phyloP scores from a whole-genome alignment of 306 rosid genomes.

The Rubus parviflorus region DNA sequence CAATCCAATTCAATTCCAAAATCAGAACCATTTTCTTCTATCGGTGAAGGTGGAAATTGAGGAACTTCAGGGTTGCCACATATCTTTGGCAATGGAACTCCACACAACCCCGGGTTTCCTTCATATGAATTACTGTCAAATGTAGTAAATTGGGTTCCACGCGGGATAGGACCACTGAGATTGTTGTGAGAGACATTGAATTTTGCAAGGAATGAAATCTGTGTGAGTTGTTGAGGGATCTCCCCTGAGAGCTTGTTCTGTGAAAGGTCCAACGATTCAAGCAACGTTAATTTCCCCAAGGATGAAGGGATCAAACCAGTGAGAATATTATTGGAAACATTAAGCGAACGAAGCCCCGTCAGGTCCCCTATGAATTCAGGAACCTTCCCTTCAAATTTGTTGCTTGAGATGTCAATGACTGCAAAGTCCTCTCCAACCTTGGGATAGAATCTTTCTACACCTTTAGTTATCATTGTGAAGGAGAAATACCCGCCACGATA shows the following conservation, averaged over 20 bases:
- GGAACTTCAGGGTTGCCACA: not conserved
- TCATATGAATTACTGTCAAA: conserved; percentile 1
- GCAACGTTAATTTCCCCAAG: not conserved
- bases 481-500: not conserved
- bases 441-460: not conserved
- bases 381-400: not conserved
- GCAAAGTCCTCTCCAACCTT: conserved; percentile 3
- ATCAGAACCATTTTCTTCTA: not conserved
- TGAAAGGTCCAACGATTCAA: not conserved
- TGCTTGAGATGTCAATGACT: conserved; percentile 4
- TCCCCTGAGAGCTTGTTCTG: conserved; percentile 1
- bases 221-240: not conserved
- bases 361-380: not conserved
- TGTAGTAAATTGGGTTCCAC: not conserved
- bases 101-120: conserved; percentile 5
- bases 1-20: not conserved
- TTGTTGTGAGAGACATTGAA: conserved; percentile 9
- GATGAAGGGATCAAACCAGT: not conserved
- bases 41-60: not conserved
- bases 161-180: not conserved
- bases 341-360: not conserved
- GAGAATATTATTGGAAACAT: not conserved
- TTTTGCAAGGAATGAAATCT: conserved; percentile 1
- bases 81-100: not conserved
- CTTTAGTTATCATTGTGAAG: not conserved